Conservation (phyloP, 2,329 filamentous ascomycete genomes). For the Aspergillus costaricaensis region DNA sequence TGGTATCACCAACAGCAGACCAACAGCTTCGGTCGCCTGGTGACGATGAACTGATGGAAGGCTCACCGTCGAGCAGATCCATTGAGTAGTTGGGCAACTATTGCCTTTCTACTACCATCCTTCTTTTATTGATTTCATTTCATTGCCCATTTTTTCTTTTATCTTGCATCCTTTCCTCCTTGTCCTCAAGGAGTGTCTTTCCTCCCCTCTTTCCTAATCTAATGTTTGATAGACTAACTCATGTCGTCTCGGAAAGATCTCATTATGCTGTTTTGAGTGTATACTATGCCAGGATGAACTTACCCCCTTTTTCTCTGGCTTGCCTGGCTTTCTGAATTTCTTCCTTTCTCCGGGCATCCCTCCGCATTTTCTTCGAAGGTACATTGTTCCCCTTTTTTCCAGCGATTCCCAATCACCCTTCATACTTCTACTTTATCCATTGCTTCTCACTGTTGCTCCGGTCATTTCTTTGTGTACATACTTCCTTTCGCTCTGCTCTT, state of each 20-base stretch:
- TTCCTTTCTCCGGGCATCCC: not conserved
- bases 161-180: not conserved
- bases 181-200: conserved; percentile 2
- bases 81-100: conserved; percentile 28
- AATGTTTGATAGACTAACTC: conserved; percentile 38
- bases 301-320: too few species aligned
- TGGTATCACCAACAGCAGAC: conserved; percentile 36
- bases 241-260: conserved; percentile 32
- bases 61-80: conserved; percentile 27
- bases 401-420: conserved; percentile 4
- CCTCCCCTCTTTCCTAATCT: conserved; percentile 26
- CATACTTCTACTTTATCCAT: not conserved
- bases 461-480: conserved; percentile 31
- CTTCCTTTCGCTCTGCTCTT: conserved; percentile 17
- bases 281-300: conserved; percentile 19
- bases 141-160: not conserved
- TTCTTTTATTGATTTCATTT: conserved; percentile 1
- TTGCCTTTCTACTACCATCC: not conserved
- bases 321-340: conserved; percentile 8
- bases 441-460: conserved; percentile 1
- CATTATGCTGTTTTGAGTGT: conserved; percentile 21
- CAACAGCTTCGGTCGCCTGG: conserved; percentile 24
- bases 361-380: conserved; percentile 14
- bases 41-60: conserved; percentile 23
- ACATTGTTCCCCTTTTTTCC: conserved; percentile 18